A percentile compares a stretch with the other conserved stretches of the same genome.
phyloP scores from a whole-genome alignment of 1,139 yeast species.

The Saccharomyces hybrid region DNA sequence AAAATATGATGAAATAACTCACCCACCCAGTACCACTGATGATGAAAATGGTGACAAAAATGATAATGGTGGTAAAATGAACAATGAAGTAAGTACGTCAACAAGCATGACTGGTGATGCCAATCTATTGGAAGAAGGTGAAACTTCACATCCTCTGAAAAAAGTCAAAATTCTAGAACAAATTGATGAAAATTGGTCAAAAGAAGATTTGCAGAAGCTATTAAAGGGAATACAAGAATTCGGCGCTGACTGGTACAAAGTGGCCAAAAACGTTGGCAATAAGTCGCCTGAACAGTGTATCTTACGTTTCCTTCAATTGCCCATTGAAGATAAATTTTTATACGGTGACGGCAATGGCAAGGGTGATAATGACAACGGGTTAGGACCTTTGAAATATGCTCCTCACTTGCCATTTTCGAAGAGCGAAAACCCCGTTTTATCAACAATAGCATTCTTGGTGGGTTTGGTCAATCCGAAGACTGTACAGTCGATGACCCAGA shows the following conservation, averaged over 20 bases:
- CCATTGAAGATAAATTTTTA: constrained; percentile 69
- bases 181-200: constrained; percentile 52
- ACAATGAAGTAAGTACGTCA: neutral
- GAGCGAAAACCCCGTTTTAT: constrained; percentile 86
- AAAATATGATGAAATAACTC: constrained; percentile 3
- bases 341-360: constrained; percentile 30
- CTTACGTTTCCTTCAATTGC: constrained; percentile 67
- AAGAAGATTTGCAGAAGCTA: constrained; percentile 49
- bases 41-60: neutral
- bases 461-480: constrained; percentile 81
- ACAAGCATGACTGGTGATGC: constrained; percentile 6
- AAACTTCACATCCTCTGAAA: constrained; percentile 26
- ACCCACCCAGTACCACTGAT: neutral
- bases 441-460: constrained; percentile 80
- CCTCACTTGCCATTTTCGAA: constrained; percentile 78
- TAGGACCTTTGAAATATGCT: constrained; percentile 75
- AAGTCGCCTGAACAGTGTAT: constrained; percentile 79
- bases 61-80: neutral
- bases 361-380: constrained; percentile 21
- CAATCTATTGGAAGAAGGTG: constrained; percentile 4
- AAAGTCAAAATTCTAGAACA: constrained; percentile 37
- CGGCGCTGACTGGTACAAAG: constrained; percentile 66
- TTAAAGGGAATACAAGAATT: constrained; percentile 53
- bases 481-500: constrained; percentile 71
- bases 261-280: constrained; percentile 55